Conservation (phyloP, 2,329 filamentous ascomycete genomes). For the Aspergillus sp. region DNA sequence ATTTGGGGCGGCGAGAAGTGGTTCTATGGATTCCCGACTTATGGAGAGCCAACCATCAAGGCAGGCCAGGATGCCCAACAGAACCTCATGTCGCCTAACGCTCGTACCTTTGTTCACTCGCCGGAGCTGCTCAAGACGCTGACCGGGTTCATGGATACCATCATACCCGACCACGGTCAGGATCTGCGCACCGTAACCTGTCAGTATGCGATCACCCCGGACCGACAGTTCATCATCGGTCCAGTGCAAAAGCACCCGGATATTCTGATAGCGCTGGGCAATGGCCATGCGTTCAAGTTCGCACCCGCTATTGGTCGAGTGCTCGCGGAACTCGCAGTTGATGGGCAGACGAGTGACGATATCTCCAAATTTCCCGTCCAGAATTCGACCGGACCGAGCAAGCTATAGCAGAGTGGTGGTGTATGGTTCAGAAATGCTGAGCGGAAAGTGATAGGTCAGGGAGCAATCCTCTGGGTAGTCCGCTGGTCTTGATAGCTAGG, state of each 20-base stretch:
- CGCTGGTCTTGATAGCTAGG: no score
- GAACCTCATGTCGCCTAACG: conserved; percentile 18
- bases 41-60: conserved; percentile 22
- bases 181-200: conserved; percentile 19
- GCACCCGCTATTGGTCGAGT: conserved; percentile 1
- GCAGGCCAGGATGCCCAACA: conserved; percentile 13
- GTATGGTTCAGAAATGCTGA: background rate
- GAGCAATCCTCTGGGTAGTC: no score
- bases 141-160: conserved; percentile 10
- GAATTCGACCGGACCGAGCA: background rate
- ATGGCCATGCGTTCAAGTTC: conserved; percentile 1
- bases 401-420: background rate
- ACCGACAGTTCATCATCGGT: conserved; percentile 19
- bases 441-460: background rate
- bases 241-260: conserved; percentile 12
- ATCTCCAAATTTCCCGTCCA: background rate
- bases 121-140: conserved; percentile 13
- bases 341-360: background rate
- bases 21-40: conserved; percentile 19
- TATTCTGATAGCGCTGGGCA: background rate
- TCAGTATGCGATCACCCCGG: conserved; percentile 20
- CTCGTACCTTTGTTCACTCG: conserved; percentile 21
- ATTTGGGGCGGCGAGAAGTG: conserved; percentile 14
- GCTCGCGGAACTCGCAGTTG: background rate
- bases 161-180: conserved; percentile 15